A percentile compares a stretch with the other conserved stretches of the same genome.
Evolutionary conservation across 768 basidiomycete species (phyloP).

Genomic region (Rhizopogon roseolus): DNA sequence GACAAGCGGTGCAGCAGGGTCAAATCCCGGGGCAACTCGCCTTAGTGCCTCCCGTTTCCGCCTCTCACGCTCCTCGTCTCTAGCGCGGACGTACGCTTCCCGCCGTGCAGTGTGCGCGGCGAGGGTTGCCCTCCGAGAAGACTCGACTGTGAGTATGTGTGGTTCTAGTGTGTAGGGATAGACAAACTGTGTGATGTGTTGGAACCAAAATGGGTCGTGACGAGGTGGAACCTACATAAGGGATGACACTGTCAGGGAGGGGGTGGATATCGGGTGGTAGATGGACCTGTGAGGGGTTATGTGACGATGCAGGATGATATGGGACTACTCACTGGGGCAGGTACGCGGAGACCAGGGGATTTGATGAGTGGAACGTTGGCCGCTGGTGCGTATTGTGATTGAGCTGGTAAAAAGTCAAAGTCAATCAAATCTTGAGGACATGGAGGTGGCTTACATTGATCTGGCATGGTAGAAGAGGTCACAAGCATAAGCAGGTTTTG

Average conservation of each 20-base stretch:
- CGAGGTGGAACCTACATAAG: constrained; percentile 59
- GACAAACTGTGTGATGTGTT: constrained; percentile 63
- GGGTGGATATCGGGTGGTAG: constrained; percentile 93
- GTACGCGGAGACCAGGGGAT: constrained; percentile 85
- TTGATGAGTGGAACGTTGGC: constrained; percentile 83
- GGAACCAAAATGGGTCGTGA: neutral
- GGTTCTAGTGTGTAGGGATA: constrained; percentile 94
- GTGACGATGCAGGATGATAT: no score
- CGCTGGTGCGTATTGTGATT: constrained; percentile 77
- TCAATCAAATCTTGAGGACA: no score
- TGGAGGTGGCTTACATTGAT: neutral
- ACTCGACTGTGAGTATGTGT: constrained; percentile 73
- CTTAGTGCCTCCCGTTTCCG: constrained; percentile 60
- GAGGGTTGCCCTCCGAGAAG: constrained; percentile 63
- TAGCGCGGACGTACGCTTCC: constrained; percentile 62
- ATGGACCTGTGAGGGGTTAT: constrained; percentile 51
- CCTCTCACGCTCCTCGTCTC: constrained; percentile 75
- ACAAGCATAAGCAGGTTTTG: no score
- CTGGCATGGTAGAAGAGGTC: neutral
- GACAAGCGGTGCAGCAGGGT: constrained; percentile 48
- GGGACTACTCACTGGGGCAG: constrained; percentile 55
- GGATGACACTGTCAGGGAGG: constrained; percentile 81
- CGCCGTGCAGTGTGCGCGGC: constrained; percentile 62
- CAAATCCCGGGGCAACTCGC: constrained; percentile 81
- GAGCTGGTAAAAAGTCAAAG: constrained; percentile 1